A percentile compares a stretch with the other conserved stretches of the same genome.
These are phyloP conservation scores for Medicago lupulina DNA, from an alignment of 306 rosid genomes.

Conservation along the genomic window DNA sequence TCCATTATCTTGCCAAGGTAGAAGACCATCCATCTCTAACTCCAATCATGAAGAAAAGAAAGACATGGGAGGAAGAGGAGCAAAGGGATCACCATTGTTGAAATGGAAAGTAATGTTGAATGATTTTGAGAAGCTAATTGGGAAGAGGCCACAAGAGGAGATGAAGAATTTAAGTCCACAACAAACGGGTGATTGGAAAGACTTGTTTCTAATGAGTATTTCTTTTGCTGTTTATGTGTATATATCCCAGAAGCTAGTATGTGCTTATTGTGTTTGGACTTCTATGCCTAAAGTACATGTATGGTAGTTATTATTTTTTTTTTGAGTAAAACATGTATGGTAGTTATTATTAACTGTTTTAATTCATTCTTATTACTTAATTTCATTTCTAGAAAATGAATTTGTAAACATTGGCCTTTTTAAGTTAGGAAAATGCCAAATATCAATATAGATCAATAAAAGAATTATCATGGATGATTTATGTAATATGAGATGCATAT, in stretches of 20 bases:
- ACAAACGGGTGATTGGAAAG: constrained; percentile 89
- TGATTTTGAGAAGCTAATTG: constrained; percentile 55
- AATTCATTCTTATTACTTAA: neutral
- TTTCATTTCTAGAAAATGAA: neutral
- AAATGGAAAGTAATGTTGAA: constrained; percentile 35
- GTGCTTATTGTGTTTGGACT: constrained; percentile 78
- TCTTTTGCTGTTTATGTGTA: constrained; percentile 92
- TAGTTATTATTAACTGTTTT: constrained; percentile 32
- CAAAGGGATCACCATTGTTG: constrained; percentile 13
- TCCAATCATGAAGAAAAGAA: constrained; percentile 45
- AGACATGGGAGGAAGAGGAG: constrained; percentile 33
- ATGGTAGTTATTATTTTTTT: constrained; percentile 56
- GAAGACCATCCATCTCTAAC: constrained; percentile 45
- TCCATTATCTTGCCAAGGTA: constrained; percentile 48
- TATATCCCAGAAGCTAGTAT: constrained; percentile 71
- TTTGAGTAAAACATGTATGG: constrained; percentile 59
- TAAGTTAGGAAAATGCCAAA: too few species aligned
- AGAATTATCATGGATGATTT: too few species aligned
- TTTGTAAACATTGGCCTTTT: too few species aligned
- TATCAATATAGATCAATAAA: too few species aligned
- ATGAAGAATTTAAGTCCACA: constrained; percentile 63
- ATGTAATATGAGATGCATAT: too few species aligned
- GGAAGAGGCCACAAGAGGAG: constrained; percentile 46
- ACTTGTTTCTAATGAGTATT: constrained; percentile 75
- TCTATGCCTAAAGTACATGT: constrained; percentile 54